These are phyloP conservation scores for Suillus placidus DNA, from an alignment of 768 basidiomycete species.

Conservation along the genomic window DNA sequence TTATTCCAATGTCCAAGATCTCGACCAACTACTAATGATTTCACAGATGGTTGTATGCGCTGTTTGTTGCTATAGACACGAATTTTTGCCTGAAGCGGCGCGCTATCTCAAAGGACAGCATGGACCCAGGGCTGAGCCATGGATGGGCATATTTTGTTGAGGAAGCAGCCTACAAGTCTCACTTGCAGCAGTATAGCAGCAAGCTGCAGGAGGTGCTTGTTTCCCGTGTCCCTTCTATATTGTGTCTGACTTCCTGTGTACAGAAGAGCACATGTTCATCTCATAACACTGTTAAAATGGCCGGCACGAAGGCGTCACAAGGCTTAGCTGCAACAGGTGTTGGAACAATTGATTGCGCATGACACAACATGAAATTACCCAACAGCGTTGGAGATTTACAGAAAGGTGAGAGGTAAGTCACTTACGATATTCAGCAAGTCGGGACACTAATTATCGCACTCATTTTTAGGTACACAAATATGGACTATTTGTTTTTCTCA, in stretches of 20 bases:
- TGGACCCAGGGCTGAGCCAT: constrained; percentile 30
- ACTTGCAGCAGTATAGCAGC: constrained; percentile 13
- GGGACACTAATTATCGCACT: neutral
- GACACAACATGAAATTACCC: constrained; percentile 16
- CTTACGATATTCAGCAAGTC: neutral
- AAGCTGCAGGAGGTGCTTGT: constrained; percentile 4
- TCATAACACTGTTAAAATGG: constrained; percentile 3
- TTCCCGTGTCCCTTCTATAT: neutral
- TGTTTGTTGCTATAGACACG: constrained; percentile 34
- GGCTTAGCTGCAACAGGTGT: constrained; percentile 32
- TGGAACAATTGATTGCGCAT: constrained; percentile 30
- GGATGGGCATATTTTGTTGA: constrained; percentile 34
- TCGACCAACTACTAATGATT: neutral
- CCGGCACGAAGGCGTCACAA: neutral
- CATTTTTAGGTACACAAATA: neutral
- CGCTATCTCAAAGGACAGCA: constrained; percentile 26
- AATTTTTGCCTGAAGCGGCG: constrained; percentile 36
- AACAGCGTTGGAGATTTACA: neutral
- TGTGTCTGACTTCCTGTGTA: neutral
- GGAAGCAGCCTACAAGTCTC: constrained; percentile 18
- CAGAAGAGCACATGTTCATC: constrained; percentile 12
- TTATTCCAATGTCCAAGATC: neutral
- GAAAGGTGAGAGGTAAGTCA: neutral
- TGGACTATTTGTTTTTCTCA: neutral
- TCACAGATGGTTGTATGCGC: constrained; percentile 30